These are phyloP conservation scores for Incumbomyces delicatus DNA, from an alignment of 2,329 filamentous ascomycete genomes.

Conservation along the genomic window DNA sequence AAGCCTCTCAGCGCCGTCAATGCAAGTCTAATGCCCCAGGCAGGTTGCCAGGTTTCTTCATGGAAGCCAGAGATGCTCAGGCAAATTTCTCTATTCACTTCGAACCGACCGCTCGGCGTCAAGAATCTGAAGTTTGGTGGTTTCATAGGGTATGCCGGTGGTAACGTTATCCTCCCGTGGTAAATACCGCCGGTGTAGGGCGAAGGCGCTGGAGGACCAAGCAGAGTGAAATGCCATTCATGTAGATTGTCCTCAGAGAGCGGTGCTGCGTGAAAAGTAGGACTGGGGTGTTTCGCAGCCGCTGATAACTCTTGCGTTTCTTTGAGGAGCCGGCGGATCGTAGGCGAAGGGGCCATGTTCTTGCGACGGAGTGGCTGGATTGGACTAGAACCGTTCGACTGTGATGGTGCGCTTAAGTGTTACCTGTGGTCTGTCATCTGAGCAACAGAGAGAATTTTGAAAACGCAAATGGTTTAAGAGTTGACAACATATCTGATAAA, in stretches of 20 bases:
- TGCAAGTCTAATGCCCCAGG: constrained; percentile 91
- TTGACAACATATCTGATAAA: too few species aligned
- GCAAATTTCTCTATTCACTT: constrained; percentile 94
- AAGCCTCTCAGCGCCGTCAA: constrained; percentile 70
- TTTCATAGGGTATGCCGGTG: constrained; percentile 78
- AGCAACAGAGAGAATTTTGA: too few species aligned
- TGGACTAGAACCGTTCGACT: background rate
- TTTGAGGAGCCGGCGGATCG: constrained; percentile 46
- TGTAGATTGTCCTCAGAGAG: constrained; percentile 77
- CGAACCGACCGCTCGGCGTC: constrained; percentile 85
- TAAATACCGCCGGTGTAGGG: constrained; percentile 76
- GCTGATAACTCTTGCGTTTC: constrained; percentile 80
- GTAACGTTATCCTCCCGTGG: constrained; percentile 88
- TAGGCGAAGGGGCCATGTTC: constrained; percentile 25
- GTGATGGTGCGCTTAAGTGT: too few species aligned
- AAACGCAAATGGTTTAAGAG: too few species aligned
- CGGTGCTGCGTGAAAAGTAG: constrained; percentile 76
- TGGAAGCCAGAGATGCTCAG: constrained; percentile 89
- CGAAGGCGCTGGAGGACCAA: constrained; percentile 69
- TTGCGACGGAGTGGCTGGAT: background rate
- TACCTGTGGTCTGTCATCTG: too few species aligned
- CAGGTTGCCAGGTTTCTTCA: constrained; percentile 97
- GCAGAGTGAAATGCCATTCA: constrained; percentile 98
- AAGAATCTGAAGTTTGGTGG: constrained; percentile 94
- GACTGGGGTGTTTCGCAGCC: constrained; percentile 61